Evolutionary conservation across 73 alveolate genomes (phyloP).

Genomic region (Uronychia binucleata): DNA sequence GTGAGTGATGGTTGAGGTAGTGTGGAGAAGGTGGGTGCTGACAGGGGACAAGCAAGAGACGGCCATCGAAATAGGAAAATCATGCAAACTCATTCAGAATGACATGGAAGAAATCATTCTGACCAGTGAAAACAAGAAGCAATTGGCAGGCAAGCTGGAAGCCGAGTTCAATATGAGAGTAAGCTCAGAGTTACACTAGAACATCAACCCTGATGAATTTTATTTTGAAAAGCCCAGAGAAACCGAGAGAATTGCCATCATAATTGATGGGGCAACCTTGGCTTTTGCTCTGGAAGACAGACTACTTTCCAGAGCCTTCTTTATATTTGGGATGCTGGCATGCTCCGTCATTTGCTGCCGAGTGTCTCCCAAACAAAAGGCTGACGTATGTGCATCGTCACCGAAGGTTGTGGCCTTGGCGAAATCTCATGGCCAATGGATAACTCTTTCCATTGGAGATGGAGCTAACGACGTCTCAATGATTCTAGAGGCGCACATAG

Average conservation of each 20-base stretch:
- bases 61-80: conserved; percentile 86
- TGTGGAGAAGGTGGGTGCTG: conserved; percentile 82
- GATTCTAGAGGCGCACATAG: conserved; percentile 88
- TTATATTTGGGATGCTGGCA: conserved; percentile 68
- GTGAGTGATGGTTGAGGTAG: too few relatives aligned
- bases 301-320: conserved; percentile 42
- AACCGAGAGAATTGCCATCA: conserved; percentile 39
- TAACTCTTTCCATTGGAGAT: conserved; percentile 78
- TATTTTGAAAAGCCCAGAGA: neutral
- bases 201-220: conserved; percentile 12
- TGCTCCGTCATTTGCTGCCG: conserved; percentile 86
- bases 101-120: conserved; percentile 70
- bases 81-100: conserved; percentile 83
- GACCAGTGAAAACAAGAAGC: conserved; percentile 40
- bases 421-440: conserved; percentile 83
- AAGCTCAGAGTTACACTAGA: neutral
- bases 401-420: conserved; percentile 70
- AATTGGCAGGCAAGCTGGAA: neutral
- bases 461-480: conserved; percentile 80
- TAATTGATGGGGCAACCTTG: conserved; percentile 66
- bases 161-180: neutral
- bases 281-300: conserved; percentile 40
- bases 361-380: conserved; percentile 92
- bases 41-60: conserved; percentile 93
- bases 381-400: conserved; percentile 65